Base-by-base conservation (phyloP, 805 yeast genomes). In the Candida parachauliodes region DNA sequence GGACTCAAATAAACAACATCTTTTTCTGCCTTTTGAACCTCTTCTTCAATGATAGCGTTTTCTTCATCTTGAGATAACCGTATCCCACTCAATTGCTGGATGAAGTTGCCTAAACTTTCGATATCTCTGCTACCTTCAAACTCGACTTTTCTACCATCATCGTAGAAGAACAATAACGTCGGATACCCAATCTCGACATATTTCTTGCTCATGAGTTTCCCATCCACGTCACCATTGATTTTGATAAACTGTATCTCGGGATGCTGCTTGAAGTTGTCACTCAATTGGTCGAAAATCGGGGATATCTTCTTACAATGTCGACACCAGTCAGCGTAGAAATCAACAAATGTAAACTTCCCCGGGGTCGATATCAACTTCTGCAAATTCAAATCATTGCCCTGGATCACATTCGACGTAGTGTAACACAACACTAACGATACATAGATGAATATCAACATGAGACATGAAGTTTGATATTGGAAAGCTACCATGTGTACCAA, bases 291-390 rank as follows among this genome's bases (percentile, higher is more conserved):
- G 49, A 68, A 69, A 2, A 67, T 62, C 5, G 87, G 87, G 54
- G 65, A 68, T 50, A 81, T 52, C 25, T 62, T 65, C 52, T 74
- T 75, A 53, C 88, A 81, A 54, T 81, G 87, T 25, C 78, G 62
- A 56, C 88, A 81, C 88, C 88, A 81, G 37, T 76, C 78, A 8
- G 88, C 85, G 49, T 73, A 80, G 47, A 74, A 72, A 53, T 70
- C 61, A 47, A 71, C 65, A 56, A 75, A 52, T 4, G 65, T 57
- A 44, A 54, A 65, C 41, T 65, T 68, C 23, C 75, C 79, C 5
- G 83, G 73, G 32, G 77, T 73, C 37, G 72, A 60, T 12, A 79
- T 83, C 28, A 76, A 57, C 12, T 70, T 74, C 36, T 77, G 74
- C 52, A 81, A 81, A 44, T 65, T 74, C 24, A 60, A 55, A 43